A percentile compares a stretch with the other conserved stretches of the same genome.
phyloP scores from a whole-genome alignment of 2,329 filamentous ascomycete genomes.

The Pseudogymnoascus sp. region DNA sequence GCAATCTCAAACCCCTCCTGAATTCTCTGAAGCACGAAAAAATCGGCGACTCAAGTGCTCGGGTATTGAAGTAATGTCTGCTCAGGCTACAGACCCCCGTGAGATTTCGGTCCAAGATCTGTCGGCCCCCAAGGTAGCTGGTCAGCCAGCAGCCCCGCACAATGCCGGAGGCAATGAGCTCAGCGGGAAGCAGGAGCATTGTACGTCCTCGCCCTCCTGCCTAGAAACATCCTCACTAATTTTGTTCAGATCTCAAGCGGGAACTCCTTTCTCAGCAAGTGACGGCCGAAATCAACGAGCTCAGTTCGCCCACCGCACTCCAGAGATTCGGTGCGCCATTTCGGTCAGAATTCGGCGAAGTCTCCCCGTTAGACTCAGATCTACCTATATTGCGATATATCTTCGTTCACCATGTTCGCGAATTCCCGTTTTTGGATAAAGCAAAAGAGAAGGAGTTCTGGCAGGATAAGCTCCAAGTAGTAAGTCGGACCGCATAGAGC shows the following conservation, averaged over 20 bases:
- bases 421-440: constrained; percentile 95
- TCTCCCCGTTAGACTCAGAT: constrained; percentile 87
- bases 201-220: constrained; percentile 40
- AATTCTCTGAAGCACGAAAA: neutral
- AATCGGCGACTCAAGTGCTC: neutral
- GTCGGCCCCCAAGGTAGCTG: neutral
- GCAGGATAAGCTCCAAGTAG: constrained; percentile 94
- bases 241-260: constrained; percentile 72
- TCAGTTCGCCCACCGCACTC: constrained; percentile 89
- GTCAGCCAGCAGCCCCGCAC: neutral
- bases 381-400: constrained; percentile 91
- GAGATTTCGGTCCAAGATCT: neutral
- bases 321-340: constrained; percentile 95
- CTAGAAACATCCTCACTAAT: neutral
- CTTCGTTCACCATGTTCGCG: constrained; percentile 94
- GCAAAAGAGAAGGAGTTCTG: constrained; percentile 98
- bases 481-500: constrained; percentile 40
- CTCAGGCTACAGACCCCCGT: neutral
- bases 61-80: neutral
- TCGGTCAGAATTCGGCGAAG: constrained; percentile 82
- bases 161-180: constrained; percentile 33
- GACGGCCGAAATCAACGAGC: constrained; percentile 79
- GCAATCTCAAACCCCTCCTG: neutral
- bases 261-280: constrained; percentile 90
- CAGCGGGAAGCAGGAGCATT: constrained; percentile 97